phyloP scores from a whole-genome alignment of 768 basidiomycete species.

The Termitomyces sp. region DNA sequence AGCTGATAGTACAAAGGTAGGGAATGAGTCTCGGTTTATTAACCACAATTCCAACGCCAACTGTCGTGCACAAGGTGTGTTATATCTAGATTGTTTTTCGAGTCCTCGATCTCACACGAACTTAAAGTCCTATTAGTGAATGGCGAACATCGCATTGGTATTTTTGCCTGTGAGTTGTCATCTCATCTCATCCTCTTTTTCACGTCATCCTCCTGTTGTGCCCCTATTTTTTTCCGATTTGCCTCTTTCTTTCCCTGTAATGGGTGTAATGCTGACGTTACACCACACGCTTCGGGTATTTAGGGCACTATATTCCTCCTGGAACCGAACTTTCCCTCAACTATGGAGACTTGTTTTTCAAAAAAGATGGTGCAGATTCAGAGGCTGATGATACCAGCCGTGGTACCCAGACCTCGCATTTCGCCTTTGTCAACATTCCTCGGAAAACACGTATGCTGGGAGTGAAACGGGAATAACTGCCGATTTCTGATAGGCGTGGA shows the following conservation, averaged over 20 bases:
- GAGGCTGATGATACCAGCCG: neutral
- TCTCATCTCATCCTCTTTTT: slow-evolving; percentile 1
- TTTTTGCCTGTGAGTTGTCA: slow-evolving; percentile 50
- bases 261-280: neutral
- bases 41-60: slow-evolving; percentile 55
- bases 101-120: neutral
- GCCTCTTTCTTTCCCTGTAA: neutral
- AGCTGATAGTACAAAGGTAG: slow-evolving; percentile 55
- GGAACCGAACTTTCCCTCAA: slow-evolving; percentile 56
- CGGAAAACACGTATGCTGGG: slow-evolving; percentile 20
- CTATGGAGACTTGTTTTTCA: slow-evolving; percentile 55
- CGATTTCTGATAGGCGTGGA: neutral
- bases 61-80: slow-evolving; percentile 45
- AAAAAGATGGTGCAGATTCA: slow-evolving; percentile 2
- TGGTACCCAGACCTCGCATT: neutral
- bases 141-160: slow-evolving; percentile 65
- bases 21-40: slow-evolving; percentile 68
- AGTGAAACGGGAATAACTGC: neutral
- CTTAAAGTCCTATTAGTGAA: slow-evolving; percentile 55
- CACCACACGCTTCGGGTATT: neutral
- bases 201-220: neutral
- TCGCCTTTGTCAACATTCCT: slow-evolving; percentile 17
- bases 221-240: neutral
- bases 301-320: slow-evolving; percentile 38
- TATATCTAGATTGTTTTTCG: neutral